Evolutionary conservation across 371 early-diverging fungal species (phyloP).

Genomic region (Mucor plumbeus): DNA sequence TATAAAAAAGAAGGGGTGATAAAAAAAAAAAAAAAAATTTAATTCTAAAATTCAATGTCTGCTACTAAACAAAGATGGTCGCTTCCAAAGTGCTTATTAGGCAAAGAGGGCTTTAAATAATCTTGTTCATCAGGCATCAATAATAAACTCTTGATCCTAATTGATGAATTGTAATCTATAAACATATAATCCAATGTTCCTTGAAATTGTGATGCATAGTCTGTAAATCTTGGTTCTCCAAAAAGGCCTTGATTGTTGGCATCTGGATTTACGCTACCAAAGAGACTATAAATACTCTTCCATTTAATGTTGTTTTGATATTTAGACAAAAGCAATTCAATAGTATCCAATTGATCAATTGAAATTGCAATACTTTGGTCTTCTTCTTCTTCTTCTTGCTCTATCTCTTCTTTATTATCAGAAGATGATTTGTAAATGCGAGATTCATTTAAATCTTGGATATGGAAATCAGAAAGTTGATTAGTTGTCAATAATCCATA

Average conservation of each 20-base stretch:
- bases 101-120: slow-evolving; percentile 53
- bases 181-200: slow-evolving; percentile 63
- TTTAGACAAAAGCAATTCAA: slow-evolving; percentile 31
- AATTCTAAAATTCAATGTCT: slow-evolving; percentile 25
- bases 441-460: slow-evolving; percentile 33
- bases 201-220: slow-evolving; percentile 57
- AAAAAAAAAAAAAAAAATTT: slow-evolving; percentile 15
- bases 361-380: neutral
- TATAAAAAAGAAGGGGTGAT: neutral
- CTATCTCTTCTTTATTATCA: slow-evolving; percentile 9
- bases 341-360: slow-evolving; percentile 12
- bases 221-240: slow-evolving; percentile 61
- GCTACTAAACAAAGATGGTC: slow-evolving; percentile 62
- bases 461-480: slow-evolving; percentile 22
- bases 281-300: slow-evolving; percentile 42
- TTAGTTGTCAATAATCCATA: slow-evolving; percentile 31
- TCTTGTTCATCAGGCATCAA: slow-evolving; percentile 39
- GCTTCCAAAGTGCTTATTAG: slow-evolving; percentile 61
- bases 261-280: slow-evolving; percentile 23
- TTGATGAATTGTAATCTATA: slow-evolving; percentile 30
- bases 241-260: slow-evolving; percentile 13
- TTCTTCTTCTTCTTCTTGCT: slow-evolving; percentile 19
- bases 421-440: neutral
- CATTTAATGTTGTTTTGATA: slow-evolving; percentile 32
- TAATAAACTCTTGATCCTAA: slow-evolving; percentile 28